Conservation (phyloP, 345 rosid genomes). For the Citrus glauca region DNA sequence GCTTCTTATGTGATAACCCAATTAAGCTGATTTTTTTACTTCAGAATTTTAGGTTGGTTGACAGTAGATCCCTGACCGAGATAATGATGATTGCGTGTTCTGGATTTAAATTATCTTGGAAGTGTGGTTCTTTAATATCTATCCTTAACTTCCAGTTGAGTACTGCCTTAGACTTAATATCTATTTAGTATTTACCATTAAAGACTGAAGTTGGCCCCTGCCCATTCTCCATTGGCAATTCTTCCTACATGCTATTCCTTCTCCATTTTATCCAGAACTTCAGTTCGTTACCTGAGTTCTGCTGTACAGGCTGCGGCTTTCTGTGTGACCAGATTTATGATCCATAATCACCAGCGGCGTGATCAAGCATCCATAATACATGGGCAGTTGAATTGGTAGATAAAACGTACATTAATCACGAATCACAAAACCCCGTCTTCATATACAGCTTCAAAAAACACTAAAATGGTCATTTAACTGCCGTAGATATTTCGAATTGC, state of each 20-base stretch:
- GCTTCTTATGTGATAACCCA: not conserved
- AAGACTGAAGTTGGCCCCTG: not conserved
- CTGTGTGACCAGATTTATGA: not conserved
- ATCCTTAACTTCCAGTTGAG: not conserved
- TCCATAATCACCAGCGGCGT: not conserved
- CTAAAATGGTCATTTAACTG: not conserved
- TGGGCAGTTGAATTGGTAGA: constrained; percentile 6
- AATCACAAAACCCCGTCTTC: not conserved
- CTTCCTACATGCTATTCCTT: not conserved
- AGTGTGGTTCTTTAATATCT: not conserved
- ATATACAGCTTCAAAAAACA: not conserved
- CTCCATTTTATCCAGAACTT: not conserved
- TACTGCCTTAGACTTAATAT: not conserved
- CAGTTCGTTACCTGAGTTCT: not conserved
- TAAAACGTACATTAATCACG: not conserved
- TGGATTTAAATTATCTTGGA: not conserved
- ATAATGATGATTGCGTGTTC: not conserved
- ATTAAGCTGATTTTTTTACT: not conserved
- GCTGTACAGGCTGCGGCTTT: not conserved
- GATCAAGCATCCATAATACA: not conserved
- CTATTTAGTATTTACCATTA: not conserved
- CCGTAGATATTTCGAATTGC: not conserved
- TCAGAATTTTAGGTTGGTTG: not conserved
- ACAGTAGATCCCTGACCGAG: not conserved
- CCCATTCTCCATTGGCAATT: not conserved